Percentiles rank a stretch among this genome's conserved stretches.
These are phyloP conservation scores for Metschnikowia lunata DNA, from an alignment of 805 yeast genomes.

Conservation along the genomic window DNA sequence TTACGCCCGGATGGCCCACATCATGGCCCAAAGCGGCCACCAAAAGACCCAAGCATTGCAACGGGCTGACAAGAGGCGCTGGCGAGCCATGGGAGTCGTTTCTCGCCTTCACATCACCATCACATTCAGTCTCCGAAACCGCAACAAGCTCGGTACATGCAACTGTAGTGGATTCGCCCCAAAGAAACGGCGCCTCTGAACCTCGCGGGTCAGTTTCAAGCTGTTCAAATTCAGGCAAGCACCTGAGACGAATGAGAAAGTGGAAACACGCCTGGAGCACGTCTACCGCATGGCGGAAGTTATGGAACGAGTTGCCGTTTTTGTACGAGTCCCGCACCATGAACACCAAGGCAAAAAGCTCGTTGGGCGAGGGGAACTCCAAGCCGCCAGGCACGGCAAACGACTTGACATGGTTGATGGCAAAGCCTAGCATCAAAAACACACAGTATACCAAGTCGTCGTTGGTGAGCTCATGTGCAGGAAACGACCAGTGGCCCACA, in stretches of 20 bases:
- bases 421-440: slow-evolving; percentile 47
- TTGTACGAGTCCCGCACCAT: slow-evolving; percentile 75
- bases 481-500: slow-evolving; percentile 63
- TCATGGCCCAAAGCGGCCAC: slow-evolving; percentile 93
- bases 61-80: slow-evolving; percentile 25
- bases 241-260: slow-evolving; percentile 44
- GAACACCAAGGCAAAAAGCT: slow-evolving; percentile 56
- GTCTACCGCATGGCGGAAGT: slow-evolving; percentile 93
- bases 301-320: slow-evolving; percentile 86
- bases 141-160: slow-evolving; percentile 8
- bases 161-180: slow-evolving; percentile 1
- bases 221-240: slow-evolving; percentile 37
- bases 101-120: neutral
- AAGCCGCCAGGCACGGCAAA: slow-evolving; percentile 5
- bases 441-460: slow-evolving; percentile 67
- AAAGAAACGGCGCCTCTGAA: slow-evolving; percentile 21
- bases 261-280: slow-evolving; percentile 87
- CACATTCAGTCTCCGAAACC: neutral
- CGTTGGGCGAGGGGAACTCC: slow-evolving; percentile 29
- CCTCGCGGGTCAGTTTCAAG: slow-evolving; percentile 29
- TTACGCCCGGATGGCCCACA: slow-evolving; percentile 95
- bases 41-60: slow-evolving; percentile 56
- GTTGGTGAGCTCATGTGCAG: slow-evolving; percentile 58
- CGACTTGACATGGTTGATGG: slow-evolving; percentile 26
- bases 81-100: neutral